Percentiles rank a stretch among this genome's conserved stretches.
Conservation (phyloP, 2,329 filamentous ascomycete genomes). For the Paecilomyces niveus region DNA sequence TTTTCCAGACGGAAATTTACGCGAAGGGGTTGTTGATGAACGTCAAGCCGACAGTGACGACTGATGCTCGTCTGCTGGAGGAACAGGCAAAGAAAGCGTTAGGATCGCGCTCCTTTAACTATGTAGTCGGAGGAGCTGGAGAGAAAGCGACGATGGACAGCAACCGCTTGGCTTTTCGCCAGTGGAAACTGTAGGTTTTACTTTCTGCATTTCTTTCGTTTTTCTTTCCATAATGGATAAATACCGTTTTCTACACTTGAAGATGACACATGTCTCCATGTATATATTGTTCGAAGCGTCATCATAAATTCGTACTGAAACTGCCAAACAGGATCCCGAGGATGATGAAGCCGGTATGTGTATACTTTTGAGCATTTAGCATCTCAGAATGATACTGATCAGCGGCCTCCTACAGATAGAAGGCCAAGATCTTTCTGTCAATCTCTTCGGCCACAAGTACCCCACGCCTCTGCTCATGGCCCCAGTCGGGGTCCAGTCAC, state of each 20-base stretch:
- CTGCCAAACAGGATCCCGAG: slow-evolving; percentile 43
- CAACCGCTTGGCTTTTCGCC: slow-evolving; percentile 51
- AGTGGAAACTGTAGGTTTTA: slow-evolving; percentile 37
- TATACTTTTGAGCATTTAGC: slow-evolving; percentile 8
- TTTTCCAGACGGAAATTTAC: slow-evolving; percentile 46
- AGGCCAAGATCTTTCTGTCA: slow-evolving; percentile 42
- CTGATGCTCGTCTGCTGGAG: slow-evolving; percentile 52
- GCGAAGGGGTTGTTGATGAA: slow-evolving; percentile 45
- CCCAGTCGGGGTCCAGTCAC: slow-evolving; percentile 62
- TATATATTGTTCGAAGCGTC: background rate
- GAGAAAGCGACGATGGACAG: slow-evolving; percentile 55
- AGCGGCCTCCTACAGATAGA: slow-evolving; percentile 15
- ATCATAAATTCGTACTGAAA: slow-evolving; percentile 1
- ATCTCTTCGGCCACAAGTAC: slow-evolving; percentile 46
- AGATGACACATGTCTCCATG: background rate
- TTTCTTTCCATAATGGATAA: background rate
- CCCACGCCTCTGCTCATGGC: slow-evolving; percentile 54
- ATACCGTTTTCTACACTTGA: background rate
- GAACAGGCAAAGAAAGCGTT: slow-evolving; percentile 47
- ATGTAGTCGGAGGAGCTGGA: slow-evolving; percentile 57
- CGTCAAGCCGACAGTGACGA: slow-evolving; percentile 48
- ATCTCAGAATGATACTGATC: background rate
- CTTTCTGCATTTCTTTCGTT: background rate
- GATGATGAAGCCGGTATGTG: slow-evolving; percentile 35
- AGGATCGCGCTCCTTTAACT: slow-evolving; percentile 47